A percentile compares a stretch with the other conserved stretches of the same genome.
phyloP scores from a whole-genome alignment of 2,329 filamentous ascomycete genomes.

The Beauveria rudraprayagi region DNA sequence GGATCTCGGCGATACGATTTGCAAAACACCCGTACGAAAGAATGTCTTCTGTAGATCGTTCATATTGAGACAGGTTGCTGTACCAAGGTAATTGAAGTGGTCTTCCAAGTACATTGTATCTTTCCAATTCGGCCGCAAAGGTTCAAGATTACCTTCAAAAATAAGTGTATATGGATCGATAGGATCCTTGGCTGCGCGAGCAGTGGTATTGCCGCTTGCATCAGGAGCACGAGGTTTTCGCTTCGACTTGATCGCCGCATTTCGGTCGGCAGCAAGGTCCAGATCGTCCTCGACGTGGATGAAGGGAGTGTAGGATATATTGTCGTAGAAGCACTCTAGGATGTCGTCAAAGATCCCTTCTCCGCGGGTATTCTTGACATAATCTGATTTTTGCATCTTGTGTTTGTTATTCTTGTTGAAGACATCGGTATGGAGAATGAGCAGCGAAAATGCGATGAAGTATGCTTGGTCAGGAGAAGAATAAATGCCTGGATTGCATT shows the following conservation, averaged over 20 bases:
- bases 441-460: conserved; percentile 91
- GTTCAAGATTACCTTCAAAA: conserved; percentile 78
- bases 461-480: conserved; percentile 89
- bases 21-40: conserved; percentile 81
- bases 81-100: conserved; percentile 80
- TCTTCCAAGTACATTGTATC: conserved; percentile 93
- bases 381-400: conserved; percentile 96
- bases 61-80: conserved; percentile 66
- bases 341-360: conserved; percentile 93
- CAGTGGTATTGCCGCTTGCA: conserved; percentile 42
- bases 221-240: conserved; percentile 63
- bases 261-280: conserved; percentile 67
- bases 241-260: conserved; percentile 62
- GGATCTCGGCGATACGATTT: conserved; percentile 90
- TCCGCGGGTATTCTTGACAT: conserved; percentile 86
- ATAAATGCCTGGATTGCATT: conserved; percentile 97
- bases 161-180: conserved; percentile 95
- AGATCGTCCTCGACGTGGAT: conserved; percentile 94
- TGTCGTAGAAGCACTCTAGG: conserved; percentile 94
- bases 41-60: conserved; percentile 80
- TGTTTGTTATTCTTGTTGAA: conserved; percentile 99
- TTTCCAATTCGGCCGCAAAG: conserved; percentile 74
- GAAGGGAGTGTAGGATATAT: conserved; percentile 96
- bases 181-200: conserved; percentile 66
- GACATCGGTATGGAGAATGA: conserved; percentile 96